Evolutionary conservation across 768 basidiomycete species (phyloP).

Genomic region (Pleurotus tuber-regium): DNA sequence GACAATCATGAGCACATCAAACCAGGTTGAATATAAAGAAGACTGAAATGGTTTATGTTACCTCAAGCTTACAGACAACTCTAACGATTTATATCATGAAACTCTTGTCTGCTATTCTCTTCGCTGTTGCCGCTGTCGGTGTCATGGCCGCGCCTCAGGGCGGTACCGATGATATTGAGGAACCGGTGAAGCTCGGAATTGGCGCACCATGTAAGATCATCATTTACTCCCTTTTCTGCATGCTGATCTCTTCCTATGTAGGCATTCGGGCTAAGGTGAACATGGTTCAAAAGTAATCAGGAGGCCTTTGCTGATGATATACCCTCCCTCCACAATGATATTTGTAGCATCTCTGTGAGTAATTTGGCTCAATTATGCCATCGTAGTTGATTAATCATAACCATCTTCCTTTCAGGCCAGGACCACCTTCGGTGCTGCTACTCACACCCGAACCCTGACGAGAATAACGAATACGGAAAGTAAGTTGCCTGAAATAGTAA

Average conservation of each 20-base stretch:
- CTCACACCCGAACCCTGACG: not conserved
- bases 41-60: not conserved
- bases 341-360: constrained; percentile 7
- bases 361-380: not conserved
- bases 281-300: not conserved
- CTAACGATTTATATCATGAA: not conserved
- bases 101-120: not conserved
- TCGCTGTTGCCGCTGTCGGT: not conserved
- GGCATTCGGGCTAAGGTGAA: constrained; percentile 8
- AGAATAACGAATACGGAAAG: not conserved
- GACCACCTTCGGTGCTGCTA: constrained; percentile 4
- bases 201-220: constrained; percentile 5
- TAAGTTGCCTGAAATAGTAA: not conserved
- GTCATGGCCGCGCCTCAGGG: not conserved
- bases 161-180: constrained; percentile 1
- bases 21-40: not conserved
- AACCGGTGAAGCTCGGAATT: not conserved
- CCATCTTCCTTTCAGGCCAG: not conserved
- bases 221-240: not conserved
- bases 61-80: not conserved
- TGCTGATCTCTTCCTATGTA: not conserved
- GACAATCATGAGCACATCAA: not conserved
- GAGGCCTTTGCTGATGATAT: not conserved
- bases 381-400: not conserved
- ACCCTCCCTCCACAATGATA: not conserved